Conservation (phyloP, 805 yeast genomes). For the Cyberlindnera euphorbiae region DNA sequence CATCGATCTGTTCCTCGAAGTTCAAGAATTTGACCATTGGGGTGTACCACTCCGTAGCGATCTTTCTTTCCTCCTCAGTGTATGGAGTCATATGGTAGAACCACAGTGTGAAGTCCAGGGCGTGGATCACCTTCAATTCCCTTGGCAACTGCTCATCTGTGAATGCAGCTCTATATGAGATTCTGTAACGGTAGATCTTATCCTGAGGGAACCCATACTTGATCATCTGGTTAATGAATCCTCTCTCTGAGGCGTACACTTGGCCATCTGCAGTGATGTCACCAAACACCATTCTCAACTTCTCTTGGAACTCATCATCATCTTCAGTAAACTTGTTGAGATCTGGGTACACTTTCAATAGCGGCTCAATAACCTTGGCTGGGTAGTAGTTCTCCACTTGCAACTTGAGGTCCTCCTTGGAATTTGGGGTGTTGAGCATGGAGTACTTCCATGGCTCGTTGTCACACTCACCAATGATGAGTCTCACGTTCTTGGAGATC, state of each 20-base stretch:
- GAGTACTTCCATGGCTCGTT: slow-evolving; percentile 32
- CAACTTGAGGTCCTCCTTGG: slow-evolving; percentile 25
- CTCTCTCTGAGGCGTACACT: slow-evolving; percentile 35
- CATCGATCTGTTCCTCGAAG: slow-evolving; percentile 21
- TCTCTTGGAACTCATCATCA: slow-evolving; percentile 18
- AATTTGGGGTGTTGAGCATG: slow-evolving; percentile 27
- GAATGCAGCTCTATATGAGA: slow-evolving; percentile 27
- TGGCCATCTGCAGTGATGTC: slow-evolving; percentile 35
- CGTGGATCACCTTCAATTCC: slow-evolving; percentile 33
- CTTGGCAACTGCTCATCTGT: slow-evolving; percentile 21
- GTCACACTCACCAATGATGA: slow-evolving; percentile 32
- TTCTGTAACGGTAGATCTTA: slow-evolving; percentile 29
- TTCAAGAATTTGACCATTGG: slow-evolving; percentile 30
- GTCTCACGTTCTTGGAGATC: slow-evolving; percentile 17
- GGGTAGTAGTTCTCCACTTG: slow-evolving; percentile 36
- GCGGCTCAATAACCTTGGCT: slow-evolving; percentile 22
- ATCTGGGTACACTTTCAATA: slow-evolving; percentile 24
- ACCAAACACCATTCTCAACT: slow-evolving; percentile 28
- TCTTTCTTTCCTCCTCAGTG: slow-evolving; percentile 24
- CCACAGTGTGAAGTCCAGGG: slow-evolving; percentile 33
- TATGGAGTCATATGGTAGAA: slow-evolving; percentile 27
- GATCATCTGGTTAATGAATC: slow-evolving; percentile 27
- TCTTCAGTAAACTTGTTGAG: slow-evolving; percentile 13
- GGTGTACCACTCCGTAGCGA: slow-evolving; percentile 23
- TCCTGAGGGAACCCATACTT: slow-evolving; percentile 26